Evolutionary conservation across 2,329 filamentous ascomycete genomes (phyloP), one percentile per base, ranked within the genome.

Genomic region (Trichophyton verrucosum): DNA sequence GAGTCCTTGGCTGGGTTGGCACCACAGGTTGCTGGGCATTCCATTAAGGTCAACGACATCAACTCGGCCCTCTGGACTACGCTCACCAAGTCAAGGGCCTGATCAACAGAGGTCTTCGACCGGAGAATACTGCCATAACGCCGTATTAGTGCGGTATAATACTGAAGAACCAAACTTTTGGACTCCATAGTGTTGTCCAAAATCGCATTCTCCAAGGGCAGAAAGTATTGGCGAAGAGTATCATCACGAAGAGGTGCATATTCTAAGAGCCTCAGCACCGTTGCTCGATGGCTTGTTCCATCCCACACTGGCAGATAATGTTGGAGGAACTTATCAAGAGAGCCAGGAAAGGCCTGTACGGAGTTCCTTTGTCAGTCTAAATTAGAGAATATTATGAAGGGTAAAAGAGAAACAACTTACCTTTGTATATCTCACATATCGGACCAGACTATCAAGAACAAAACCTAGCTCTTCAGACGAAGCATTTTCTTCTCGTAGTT

Each of bases 91-190:
- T 59, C 66, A 13, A 53, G 59, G 55, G 42, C 27, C 24, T 15
- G 17, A 36, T 47, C 27, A 20, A 36, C 47, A n/a, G 56, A 47
- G 4, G 69, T 66, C 56, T 67, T 67, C 22, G 66, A 64, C 4
- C 72, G 68, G 47, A 76, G 68, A 36, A 67, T 67, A 13, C 73
- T 65, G 6, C 73, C 71, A 74, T 79, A 81, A 64, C 84, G 80
- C 9, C 78, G 80, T 53, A 92, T 78, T 4, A 95, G 75, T 9
- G 74, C 72, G 1, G 81, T 85, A 72, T 92, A 94, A 64, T 90
- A 84, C 1, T 72, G 72, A 2, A 94, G 78, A 1, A 95, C 74
- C 1, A 76, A 76, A 0, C 81, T 68, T 66, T 85, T 86, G 0
- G 84, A 82, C 4, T 76, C 68, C 0, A 77, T 55, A 20, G 68